Evolutionary conservation across 2,329 filamentous ascomycete genomes (phyloP), one percentile per base, ranked within the genome.

Genomic region (Metarhizium sp.): DNA sequence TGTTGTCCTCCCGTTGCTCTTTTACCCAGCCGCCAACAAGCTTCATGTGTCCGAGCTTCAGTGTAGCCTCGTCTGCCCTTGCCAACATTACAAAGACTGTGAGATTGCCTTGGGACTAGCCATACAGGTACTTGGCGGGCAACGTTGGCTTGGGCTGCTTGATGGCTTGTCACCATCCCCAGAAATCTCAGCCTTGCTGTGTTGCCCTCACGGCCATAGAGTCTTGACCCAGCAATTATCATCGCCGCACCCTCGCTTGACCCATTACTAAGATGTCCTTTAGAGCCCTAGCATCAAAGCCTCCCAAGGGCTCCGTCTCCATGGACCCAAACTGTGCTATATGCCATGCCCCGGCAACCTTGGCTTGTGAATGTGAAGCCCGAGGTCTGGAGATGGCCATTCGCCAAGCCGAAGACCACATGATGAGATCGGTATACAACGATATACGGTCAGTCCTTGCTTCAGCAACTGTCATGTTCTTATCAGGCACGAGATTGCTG

Each of bases 311-410:
- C 58, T 63, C 78, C 67, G 76, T 80, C 68, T 84, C 77, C 69
- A 86, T 86, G 81, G 84, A 87, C 64, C 84, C 84, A 47, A 81
- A 86, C 70, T 87, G 84, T 69, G 84, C 84, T 53, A 83, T 87
- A 65, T 87, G 84, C 68, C 75, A 76, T 64, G 76, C 78, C 59
- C 81, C 84, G 58, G 82, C 83, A 49, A 74, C 73, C 46, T 66
- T 77, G 61, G 75, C 73, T 58, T 87, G 84, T 68, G 81, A 84
- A 60, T 87, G 84, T 66, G 84, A 87, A 72, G 80, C 81, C 52
- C 84, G 82, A 62, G 80, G 82, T 32, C 75, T 87, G 34, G 82
- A 86, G 61, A 70, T 78, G 55, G 83, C 84, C 57, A 75, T 87
- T 47, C 75, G 76, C 58, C 81, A 86, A 66, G 83, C 84, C 56